A percentile compares a stretch with the other conserved stretches of the same genome.
phyloP scores from a whole-genome alignment of 1,139 yeast species.

The Maudiozyma humilis region DNA sequence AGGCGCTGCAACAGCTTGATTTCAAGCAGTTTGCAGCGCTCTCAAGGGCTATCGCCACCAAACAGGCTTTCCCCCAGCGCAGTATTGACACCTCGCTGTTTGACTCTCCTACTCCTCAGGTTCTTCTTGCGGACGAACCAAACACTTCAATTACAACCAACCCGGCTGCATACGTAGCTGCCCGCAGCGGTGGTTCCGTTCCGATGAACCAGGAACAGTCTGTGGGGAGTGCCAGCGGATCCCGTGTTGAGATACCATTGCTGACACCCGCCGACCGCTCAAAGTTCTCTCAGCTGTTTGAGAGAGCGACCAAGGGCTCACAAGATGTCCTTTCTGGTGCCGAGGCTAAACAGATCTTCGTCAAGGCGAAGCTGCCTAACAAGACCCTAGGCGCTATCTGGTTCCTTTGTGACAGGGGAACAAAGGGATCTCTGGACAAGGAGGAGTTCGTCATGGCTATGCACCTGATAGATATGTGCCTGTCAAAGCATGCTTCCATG shows the following conservation, averaged over 20 bases:
- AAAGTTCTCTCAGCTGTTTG: slow-evolving; percentile 60
- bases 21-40: slow-evolving; percentile 79
- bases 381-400: slow-evolving; percentile 76
- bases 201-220: neutral
- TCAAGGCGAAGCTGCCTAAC: slow-evolving; percentile 78
- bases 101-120: slow-evolving; percentile 18
- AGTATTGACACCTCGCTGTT: slow-evolving; percentile 21
- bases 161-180: neutral
- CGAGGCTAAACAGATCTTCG: slow-evolving; percentile 72
- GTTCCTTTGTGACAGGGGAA: slow-evolving; percentile 74
- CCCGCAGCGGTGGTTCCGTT: neutral
- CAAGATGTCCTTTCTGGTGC: slow-evolving; percentile 49
- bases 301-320: slow-evolving; percentile 46
- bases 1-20: slow-evolving; percentile 73
- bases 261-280: slow-evolving; percentile 10
- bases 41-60: slow-evolving; percentile 80
- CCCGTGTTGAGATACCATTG: slow-evolving; percentile 33
- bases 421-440: slow-evolving; percentile 60
- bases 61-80: slow-evolving; percentile 40
- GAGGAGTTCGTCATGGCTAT: slow-evolving; percentile 83
- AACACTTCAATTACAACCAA: neutral
- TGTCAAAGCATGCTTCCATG: slow-evolving; percentile 52
- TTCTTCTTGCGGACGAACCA: slow-evolving; percentile 1
- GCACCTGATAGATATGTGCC: slow-evolving; percentile 81
- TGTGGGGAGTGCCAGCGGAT: slow-evolving; percentile 32